Conservation (phyloP, 2,329 filamentous ascomycete genomes). For the Rhytidhysteron rufulum region DNA sequence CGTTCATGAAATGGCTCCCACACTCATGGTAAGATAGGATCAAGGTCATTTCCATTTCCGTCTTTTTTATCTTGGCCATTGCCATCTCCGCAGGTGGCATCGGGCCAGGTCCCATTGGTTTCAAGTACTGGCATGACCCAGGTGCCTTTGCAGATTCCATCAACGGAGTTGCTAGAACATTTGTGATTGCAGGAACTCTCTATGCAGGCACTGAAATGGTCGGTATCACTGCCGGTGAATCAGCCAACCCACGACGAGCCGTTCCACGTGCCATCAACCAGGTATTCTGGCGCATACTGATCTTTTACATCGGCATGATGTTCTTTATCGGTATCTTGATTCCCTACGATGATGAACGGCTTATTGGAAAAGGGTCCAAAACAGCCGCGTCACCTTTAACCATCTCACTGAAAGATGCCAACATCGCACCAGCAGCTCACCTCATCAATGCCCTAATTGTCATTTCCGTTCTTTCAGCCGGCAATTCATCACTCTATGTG, state of each 20-base stretch:
- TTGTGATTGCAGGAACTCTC: conserved; percentile 13
- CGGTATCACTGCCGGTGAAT: conserved; percentile 11
- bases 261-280: conserved; percentile 8
- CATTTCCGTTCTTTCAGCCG: conserved; percentile 12
- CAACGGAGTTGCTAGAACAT: conserved; percentile 14
- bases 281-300: conserved; percentile 13
- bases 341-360: conserved; percentile 6
- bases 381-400: conserved; percentile 17
- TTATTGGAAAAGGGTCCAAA: conserved; percentile 15
- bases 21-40: too few relatives aligned
- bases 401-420: conserved; percentile 7
- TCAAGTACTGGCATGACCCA: conserved; percentile 29
- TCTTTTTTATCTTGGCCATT: conserved; percentile 16
- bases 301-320: conserved; percentile 10
- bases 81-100: conserved; percentile 11
- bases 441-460: conserved; percentile 18
- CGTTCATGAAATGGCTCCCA: too few relatives aligned
- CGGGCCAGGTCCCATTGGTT: conserved; percentile 12
- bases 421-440: conserved; percentile 6
- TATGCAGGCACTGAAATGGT: conserved; percentile 17
- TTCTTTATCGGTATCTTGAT: conserved; percentile 9
- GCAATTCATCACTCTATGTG: conserved; percentile 13
- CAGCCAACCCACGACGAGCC: conserved; percentile 7
- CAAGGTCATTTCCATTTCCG: conserved; percentile 11
- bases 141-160: conserved; percentile 15